Base-by-base conservation (phyloP, 352 stramenopile species). In the Peronospora destructor region DNA sequence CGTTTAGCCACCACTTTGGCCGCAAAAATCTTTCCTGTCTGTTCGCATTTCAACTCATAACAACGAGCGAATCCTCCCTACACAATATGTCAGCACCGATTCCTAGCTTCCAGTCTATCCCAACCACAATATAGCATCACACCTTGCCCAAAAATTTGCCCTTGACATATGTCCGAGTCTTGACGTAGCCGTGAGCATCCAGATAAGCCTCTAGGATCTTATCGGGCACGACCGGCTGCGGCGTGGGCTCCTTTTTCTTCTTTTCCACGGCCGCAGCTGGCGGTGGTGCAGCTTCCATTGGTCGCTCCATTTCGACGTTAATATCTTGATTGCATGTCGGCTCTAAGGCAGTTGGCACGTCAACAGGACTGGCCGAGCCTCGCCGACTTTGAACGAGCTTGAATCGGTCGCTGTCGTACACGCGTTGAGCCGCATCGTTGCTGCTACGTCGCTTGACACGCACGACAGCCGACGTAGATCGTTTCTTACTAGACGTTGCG, bases 1-100 rank as follows among this genome's bases (percentile, higher is more conserved):
- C 81, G 80, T 71, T 99, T 99, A 23, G 92, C 86, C 21, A 99
- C 96, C 56, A 99, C 92, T 75, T 99, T 99, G 37, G 96, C 89
- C 1, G 97, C 97, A 65, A 97, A 98, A 33, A 88, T 72, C 33
- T 87, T 90, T 6, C 87, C 89, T 0, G 85, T 97, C 44, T 96
- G 87, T 36, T 98, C 65, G 45, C 88, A 95, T 35, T 85, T 96
- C 33, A 97, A 85, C 61, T 97, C 76, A 68, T 98, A 99, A 42
- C 96, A 97, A 30, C 96, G 95, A 16, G 97, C 97, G 68, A 99
- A 99, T 4, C 97, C 97, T 49, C 96, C 96, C 82, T 95, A 44
- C 8, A 34, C 25, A 17, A 12, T 41, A 37, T n/a, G 42, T 39
- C 34, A 55, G 30, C 23, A 34, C 6, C 16, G 53, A 55, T 45